Conservation (phyloP, 2,329 filamentous ascomycete species). For the Xylaria polymorpha region DNA sequence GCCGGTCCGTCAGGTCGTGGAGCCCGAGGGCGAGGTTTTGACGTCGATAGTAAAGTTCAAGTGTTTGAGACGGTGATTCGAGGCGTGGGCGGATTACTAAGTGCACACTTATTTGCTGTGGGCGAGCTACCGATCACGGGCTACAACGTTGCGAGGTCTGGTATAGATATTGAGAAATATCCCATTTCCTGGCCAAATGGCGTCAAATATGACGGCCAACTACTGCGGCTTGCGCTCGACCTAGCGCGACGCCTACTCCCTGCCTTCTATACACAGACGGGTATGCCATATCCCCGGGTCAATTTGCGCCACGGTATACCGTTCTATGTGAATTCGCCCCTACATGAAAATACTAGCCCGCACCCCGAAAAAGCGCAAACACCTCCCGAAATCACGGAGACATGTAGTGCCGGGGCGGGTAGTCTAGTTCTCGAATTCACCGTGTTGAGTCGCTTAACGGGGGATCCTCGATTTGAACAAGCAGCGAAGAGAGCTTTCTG, state of each 20-base stretch:
- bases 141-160: conserved; percentile 68
- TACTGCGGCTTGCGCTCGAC: conserved; percentile 89
- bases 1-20: conserved; percentile 76
- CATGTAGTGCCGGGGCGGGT: conserved; percentile 95
- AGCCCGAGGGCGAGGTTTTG: conserved; percentile 81
- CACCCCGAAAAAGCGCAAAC: conserved; percentile 55
- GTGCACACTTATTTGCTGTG: conserved; percentile 91
- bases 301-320: conserved; percentile 92
- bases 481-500: conserved; percentile 93
- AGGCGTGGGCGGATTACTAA: conserved; percentile 88
- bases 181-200: conserved; percentile 79
- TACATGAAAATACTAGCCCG: conserved; percentile 68
- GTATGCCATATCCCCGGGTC: conserved; percentile 93
- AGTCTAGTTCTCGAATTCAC: conserved; percentile 95
- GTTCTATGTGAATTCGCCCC: conserved; percentile 88
- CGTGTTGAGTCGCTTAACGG: conserved; percentile 87
- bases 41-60: conserved; percentile 97
- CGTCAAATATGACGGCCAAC: conserved; percentile 87
- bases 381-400: conserved; percentile 85
- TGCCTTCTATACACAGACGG: conserved; percentile 90
- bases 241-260: conserved; percentile 85
- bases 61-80: conserved; percentile 98
- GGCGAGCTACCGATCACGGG: conserved; percentile 88
- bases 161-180: conserved; percentile 59
- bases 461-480: conserved; percentile 87